Base-by-base conservation (phyloP, 2,329 filamentous ascomycete genomes). In the Metarhizium brunneum region DNA sequence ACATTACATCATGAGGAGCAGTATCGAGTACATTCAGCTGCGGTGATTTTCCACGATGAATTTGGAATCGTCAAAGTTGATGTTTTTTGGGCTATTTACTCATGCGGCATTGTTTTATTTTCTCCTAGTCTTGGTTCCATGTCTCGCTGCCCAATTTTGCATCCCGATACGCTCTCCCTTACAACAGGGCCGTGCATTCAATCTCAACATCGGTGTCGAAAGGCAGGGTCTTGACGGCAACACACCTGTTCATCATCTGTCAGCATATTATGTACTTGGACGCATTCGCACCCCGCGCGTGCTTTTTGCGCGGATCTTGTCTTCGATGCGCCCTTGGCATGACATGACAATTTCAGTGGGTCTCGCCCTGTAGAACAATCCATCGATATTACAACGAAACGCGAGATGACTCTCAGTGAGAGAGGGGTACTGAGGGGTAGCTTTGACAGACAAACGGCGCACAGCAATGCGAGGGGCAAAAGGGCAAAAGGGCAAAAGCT, bases 151-250 rank as follows among this genome's bases (percentile, higher is more conserved):
- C 40, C 10, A 42, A 42, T 18, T 42, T 14, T 42, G 16, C n/a
- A 11, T n/a, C 18, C 7, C 42, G 2, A 18, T 6, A 20, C n/a
- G n/a, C n/a, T 45, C 42, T 45, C n/a, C 42, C 30, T 11, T 48
- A 54, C 56, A 57, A 30, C 2, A 58, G 29, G 20, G 75, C 67
- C 18, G 67, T 68, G 56, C 68, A 70, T 60, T 70, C 64, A 58
- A 69, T 69, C 59, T 69, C 67, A 18, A 70, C 64, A 38, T 70
- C 68, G 3, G 67, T 67, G 49, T 66, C 64, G 25, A 64, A 57
- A 5, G 68, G 68, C 49, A 70, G 60, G 3, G 66, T 67, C 65
- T 69, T 69, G 56, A 70, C 68, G 14, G 68, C 67, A 18, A 70
- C 68, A 54, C 68, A 70, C n/a, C 66, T 69, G 54, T 59, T 47